Evolutionary conservation across 805 yeast species (phyloP).

Genomic region (Ogataea naganishii): DNA sequence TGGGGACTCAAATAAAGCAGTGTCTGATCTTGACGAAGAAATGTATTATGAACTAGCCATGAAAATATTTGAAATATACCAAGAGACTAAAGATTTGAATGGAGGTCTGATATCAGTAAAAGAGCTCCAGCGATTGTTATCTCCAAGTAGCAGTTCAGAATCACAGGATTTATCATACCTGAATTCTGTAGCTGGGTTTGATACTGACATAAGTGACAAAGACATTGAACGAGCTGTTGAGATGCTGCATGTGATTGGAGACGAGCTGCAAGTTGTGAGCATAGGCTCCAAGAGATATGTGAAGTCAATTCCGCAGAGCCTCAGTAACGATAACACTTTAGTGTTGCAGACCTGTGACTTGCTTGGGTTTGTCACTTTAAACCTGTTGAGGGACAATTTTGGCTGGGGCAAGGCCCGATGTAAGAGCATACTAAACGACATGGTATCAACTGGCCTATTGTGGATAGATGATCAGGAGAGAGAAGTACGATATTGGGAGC

Average conservation of each 20-base stretch:
- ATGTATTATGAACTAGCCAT: constrained; percentile 63
- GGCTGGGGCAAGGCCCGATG: constrained; percentile 64
- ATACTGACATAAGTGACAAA: constrained; percentile 25
- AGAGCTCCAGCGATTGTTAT: constrained; percentile 33
- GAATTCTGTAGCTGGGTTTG: no score
- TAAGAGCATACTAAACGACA: constrained; percentile 57
- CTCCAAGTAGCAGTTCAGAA: constrained; percentile 9
- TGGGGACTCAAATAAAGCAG: no score
- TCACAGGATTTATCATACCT: no score
- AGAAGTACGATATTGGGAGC: constrained; percentile 59
- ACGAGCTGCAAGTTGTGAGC: constrained; percentile 56
- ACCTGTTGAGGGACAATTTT: constrained; percentile 63
- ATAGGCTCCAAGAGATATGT: constrained; percentile 53
- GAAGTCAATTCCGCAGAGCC: constrained; percentile 53
- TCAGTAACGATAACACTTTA: constrained; percentile 58
- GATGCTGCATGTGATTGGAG: constrained; percentile 50
- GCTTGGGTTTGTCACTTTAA: constrained; percentile 63
- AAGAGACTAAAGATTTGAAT: constrained; percentile 57
- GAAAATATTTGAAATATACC: constrained; percentile 68
- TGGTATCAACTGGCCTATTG: constrained; percentile 73
- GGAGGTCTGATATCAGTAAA: constrained; percentile 73
- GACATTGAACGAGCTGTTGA: constrained; percentile 54
- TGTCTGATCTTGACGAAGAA: constrained; percentile 41
- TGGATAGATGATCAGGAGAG: constrained; percentile 67
- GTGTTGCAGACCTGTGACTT: constrained; percentile 71